phyloP scores from a whole-genome alignment of 306 rosid genomes.

The Canavalia gladiata region DNA sequence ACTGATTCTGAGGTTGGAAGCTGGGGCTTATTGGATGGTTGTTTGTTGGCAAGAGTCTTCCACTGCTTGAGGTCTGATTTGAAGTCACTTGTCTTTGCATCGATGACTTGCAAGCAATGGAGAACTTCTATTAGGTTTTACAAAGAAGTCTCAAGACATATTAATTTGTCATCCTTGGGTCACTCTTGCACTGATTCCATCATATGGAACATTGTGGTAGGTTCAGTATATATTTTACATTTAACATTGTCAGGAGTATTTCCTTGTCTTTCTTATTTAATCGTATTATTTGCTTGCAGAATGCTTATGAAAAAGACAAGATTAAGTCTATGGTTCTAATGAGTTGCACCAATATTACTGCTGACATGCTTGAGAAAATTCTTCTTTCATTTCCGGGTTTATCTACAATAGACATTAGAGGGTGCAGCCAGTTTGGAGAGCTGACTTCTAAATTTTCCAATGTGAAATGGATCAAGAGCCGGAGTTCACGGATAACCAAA shows the following conservation, averaged over 20 bases:
- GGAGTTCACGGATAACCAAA: constrained; percentile 56
- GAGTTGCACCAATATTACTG: constrained; percentile 80
- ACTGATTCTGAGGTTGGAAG: constrained; percentile 56
- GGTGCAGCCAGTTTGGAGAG: constrained; percentile 86
- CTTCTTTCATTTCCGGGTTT: constrained; percentile 75
- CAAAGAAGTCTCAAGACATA: constrained; percentile 76
- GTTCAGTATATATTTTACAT: constrained; percentile 49
- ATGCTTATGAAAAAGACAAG: constrained; percentile 73
- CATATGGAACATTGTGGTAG: constrained; percentile 77
- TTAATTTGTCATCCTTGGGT: constrained; percentile 82
- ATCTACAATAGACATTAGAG: constrained; percentile 82
- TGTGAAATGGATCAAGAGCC: constrained; percentile 87
- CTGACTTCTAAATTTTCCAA: constrained; percentile 67
- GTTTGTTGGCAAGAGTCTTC: constrained; percentile 76
- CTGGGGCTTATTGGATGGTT: constrained; percentile 87
- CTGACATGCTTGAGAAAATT: constrained; percentile 81
- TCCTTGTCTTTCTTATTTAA: constrained; percentile 38
- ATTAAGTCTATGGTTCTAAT: constrained; percentile 74
- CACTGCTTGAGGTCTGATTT: constrained; percentile 83
- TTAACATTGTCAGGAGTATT: constrained; percentile 35
- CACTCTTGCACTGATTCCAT: constrained; percentile 76
- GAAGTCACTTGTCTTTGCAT: constrained; percentile 79
- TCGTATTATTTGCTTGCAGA: constrained; percentile 71
- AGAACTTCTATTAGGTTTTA: constrained; percentile 76
- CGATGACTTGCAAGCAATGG: constrained; percentile 94